Base-by-base conservation (phyloP, 768 basidiomycete genomes). In the Tubosaeta sp. region DNA sequence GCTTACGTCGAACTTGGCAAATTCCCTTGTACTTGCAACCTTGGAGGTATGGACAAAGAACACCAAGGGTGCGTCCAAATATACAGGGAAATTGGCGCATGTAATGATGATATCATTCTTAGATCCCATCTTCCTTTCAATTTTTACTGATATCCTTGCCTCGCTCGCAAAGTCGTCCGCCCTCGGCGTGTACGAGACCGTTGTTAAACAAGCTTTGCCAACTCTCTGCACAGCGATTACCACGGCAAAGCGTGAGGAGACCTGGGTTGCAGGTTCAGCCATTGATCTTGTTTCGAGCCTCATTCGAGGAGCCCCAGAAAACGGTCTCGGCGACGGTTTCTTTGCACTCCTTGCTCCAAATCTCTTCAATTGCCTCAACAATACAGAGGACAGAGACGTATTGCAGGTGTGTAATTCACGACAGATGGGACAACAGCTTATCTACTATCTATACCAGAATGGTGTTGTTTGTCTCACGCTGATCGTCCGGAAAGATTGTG, bases 41-140 rank as follows among this genome's bases (percentile, higher is more conserved):
- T 74, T 95, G 35, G 82, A 90, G 36, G 86, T 90, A 19, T 97
- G 93, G 93, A 76, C 79, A 39, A 86, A 85, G 64, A 93, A 91
- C 56, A 88, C 82, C 61, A 90, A 86, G 75, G 94, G 94, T 90
- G 38, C 32, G 48, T 25, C 47, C 6, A 27, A 41, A 25, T 25
- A 31, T 32, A n/a, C 24, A 27, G 22, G 8, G 11, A 31, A 18
- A n/a, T 24, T 2, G 24, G 29, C 4, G 18, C 21, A 44, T 36
- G 34, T 44, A 31, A 18, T 55, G 38, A 55, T 25, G 21, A 44
- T 32, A 56, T 41, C 25, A 41, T 32, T 52, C 73, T 19, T 56
- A 87, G 96, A 99, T 71, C 94, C 94, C 0, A 83, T 97, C 48
- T 84, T 94, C 63, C 76, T 90, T 19, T 90, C 91, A 2, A 84